phyloP scores from a whole-genome alignment of 2,329 filamentous ascomycete genomes.

The Herpotrichia juniperi region DNA sequence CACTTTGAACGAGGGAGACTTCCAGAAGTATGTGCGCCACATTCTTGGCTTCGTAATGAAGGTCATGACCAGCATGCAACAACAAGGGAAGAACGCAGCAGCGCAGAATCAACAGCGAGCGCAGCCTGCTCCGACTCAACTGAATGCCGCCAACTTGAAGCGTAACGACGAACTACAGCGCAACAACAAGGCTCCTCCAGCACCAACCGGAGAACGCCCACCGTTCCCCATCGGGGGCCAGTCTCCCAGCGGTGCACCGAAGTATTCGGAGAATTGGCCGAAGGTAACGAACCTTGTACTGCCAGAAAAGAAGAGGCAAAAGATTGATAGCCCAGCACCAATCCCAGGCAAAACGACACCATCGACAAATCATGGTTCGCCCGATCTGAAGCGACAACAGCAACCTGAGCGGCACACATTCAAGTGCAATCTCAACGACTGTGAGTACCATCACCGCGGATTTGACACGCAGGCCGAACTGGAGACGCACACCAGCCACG shows the following conservation, averaged over 20 bases:
- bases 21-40: conserved; percentile 28
- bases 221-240: conserved; percentile 58
- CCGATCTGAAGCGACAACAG: conserved; percentile 54
- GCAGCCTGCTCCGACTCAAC: conserved; percentile 25
- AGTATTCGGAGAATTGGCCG: conserved; percentile 57
- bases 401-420: conserved; percentile 55
- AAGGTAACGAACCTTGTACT: conserved; percentile 64
- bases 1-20: conserved; percentile 34
- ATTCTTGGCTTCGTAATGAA: conserved; percentile 35
- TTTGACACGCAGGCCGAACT: conserved; percentile 62
- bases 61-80: conserved; percentile 22
- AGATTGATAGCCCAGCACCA: conserved; percentile 50
- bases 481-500: conserved; percentile 60
- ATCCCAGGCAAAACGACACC: conserved; percentile 50
- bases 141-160: conserved; percentile 46
- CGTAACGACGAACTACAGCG: conserved; percentile 54
- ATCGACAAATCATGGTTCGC: conserved; percentile 48
- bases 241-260: conserved; percentile 63
- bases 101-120: conserved; percentile 19
- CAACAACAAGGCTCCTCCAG: conserved; percentile 55
- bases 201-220: conserved; percentile 58
- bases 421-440: conserved; percentile 59
- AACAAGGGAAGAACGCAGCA: conserved; percentile 7
- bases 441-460: conserved; percentile 60
- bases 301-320: conserved; percentile 63